Conservation (phyloP, 345 rosid species). For the Boechera divaricarpa region DNA sequence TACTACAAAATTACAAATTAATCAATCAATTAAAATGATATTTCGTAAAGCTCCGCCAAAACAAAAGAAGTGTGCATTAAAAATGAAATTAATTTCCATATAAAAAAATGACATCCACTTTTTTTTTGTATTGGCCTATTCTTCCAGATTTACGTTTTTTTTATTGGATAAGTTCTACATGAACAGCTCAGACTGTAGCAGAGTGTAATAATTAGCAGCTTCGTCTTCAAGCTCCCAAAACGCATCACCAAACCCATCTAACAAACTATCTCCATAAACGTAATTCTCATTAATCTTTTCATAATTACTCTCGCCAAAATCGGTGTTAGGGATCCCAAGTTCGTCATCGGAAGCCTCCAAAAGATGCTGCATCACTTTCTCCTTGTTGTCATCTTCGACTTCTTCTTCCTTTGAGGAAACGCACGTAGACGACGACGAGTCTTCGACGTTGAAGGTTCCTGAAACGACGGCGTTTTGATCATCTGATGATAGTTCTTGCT, state of each 20-base stretch:
- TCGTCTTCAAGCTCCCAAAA: constrained; percentile 87
- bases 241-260: constrained; percentile 54
- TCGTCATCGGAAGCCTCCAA: constrained; percentile 91
- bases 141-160: constrained; percentile 1
- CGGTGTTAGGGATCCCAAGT: constrained; percentile 74
- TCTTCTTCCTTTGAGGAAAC: constrained; percentile 41
- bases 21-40: constrained; percentile 23
- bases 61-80: constrained; percentile 31
- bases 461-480: constrained; percentile 18
- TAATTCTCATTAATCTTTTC: constrained; percentile 28
- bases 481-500: constrained; percentile 59
- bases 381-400: constrained; percentile 48
- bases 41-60: constrained; percentile 6
- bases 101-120: constrained; percentile 27
- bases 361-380: constrained; percentile 70
- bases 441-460: constrained; percentile 9
- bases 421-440: constrained; percentile 14
- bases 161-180: constrained; percentile 41
- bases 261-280: constrained; percentile 38
- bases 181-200: constrained; percentile 69
- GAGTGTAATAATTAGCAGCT: constrained; percentile 64
- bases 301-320: constrained; percentile 35
- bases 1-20: constrained; percentile 9
- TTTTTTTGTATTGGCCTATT: constrained; percentile 5
- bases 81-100: constrained; percentile 38